phyloP scores from a whole-genome alignment of 768 basidiomycete species.

The Termitomyces sp. region DNA sequence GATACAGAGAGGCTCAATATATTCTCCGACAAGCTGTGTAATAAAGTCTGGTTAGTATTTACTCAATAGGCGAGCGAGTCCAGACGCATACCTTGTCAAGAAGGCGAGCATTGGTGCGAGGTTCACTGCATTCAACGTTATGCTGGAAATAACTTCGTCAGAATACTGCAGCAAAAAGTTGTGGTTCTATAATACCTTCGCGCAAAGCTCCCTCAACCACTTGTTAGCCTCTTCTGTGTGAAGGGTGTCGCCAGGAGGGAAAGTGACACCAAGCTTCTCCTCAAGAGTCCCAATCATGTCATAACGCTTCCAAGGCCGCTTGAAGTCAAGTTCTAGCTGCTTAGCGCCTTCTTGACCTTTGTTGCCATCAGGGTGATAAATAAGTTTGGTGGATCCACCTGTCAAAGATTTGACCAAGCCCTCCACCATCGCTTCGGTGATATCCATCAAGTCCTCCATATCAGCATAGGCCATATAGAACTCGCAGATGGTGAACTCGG shows the following conservation, averaged over 20 bases:
- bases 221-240: conserved; percentile 85
- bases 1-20: conserved; percentile 94
- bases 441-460: conserved; percentile 98
- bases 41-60: not conserved
- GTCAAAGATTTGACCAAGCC: conserved; percentile 88
- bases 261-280: conserved; percentile 86
- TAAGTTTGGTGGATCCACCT: conserved; percentile 73
- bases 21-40: conserved; percentile 89
- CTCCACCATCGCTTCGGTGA: conserved; percentile 88
- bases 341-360: conserved; percentile 63
- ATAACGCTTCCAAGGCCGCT: conserved; percentile 95
- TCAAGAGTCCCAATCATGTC: conserved; percentile 98
- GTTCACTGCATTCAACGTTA: conserved; percentile 95
- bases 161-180: not conserved
- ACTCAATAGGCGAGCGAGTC: not conserved
- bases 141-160: conserved; percentile 46
- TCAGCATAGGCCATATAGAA: conserved; percentile 99
- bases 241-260: conserved; percentile 89
- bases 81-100: conserved; percentile 75
- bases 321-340: conserved; percentile 78
- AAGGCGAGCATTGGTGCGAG: conserved; percentile 89
- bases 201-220: conserved; percentile 81
- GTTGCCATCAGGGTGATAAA: conserved; percentile 93
- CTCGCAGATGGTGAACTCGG: conserved; percentile 99
- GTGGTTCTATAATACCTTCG: conserved; percentile 58